These are phyloP conservation scores for Mycena belliarum DNA, from an alignment of 768 basidiomycete species.

Conservation along the genomic window DNA sequence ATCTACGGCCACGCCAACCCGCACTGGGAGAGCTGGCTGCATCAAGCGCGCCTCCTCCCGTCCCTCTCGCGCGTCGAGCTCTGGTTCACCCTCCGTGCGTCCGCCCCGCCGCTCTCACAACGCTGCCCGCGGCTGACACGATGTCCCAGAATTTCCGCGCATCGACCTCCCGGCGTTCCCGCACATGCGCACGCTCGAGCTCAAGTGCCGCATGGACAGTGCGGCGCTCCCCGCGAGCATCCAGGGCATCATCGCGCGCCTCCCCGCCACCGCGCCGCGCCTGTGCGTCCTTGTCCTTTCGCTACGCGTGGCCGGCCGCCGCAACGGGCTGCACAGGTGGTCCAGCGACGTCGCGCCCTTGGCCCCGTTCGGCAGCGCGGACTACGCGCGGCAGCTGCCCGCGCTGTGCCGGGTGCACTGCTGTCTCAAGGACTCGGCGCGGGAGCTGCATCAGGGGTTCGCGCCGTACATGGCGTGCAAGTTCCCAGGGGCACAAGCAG, in stretches of 20 bases:
- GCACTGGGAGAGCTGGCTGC: neutral
- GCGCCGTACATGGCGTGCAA: too few relatives aligned
- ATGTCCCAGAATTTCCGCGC: neutral
- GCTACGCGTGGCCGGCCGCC: too few relatives aligned
- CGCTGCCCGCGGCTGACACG: neutral
- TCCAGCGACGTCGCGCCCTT: too few relatives aligned
- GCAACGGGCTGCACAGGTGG: too few relatives aligned
- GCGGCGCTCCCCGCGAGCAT: neutral
- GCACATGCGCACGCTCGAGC: neutral
- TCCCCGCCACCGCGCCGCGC: neutral
- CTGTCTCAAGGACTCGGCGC: too few relatives aligned
- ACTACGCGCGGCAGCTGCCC: too few relatives aligned
- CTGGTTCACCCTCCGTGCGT: neutral
- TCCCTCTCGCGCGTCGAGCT: neutral
- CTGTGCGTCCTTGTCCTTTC: too few relatives aligned
- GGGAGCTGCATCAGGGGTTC: too few relatives aligned
- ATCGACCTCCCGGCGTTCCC: neutral
- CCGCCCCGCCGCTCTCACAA: neutral
- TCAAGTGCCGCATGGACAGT: neutral
- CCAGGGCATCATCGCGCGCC: neutral
- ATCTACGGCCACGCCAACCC: neutral
- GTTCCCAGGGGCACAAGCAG: too few relatives aligned
- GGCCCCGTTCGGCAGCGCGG: too few relatives aligned
- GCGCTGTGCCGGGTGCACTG: too few relatives aligned
- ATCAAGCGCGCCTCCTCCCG: neutral